Evolutionary conservation across 768 basidiomycete species (phyloP).

Genomic region (Termitomyces sp.): DNA sequence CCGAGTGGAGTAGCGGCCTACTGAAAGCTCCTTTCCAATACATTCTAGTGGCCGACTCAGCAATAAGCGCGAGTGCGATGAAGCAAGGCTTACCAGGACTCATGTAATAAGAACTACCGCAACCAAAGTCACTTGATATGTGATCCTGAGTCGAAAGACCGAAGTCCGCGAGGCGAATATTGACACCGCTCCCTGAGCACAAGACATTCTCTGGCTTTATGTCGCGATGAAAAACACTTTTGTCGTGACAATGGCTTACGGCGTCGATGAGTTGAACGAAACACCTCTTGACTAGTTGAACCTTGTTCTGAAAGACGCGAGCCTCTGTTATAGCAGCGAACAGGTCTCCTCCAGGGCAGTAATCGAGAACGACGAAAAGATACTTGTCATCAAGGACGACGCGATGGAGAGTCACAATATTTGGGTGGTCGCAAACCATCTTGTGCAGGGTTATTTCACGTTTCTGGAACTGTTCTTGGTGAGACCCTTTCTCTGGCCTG

Average conservation of each 20-base stretch:
- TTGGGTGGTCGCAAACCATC: constrained; percentile 45
- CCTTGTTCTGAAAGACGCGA: constrained; percentile 49
- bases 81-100: constrained; percentile 49
- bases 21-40: constrained; percentile 36
- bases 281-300: constrained; percentile 53
- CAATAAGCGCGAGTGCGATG: background rate
- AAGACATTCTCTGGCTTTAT: constrained; percentile 85
- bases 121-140: constrained; percentile 43
- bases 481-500: constrained; percentile 46
- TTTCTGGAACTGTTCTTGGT: constrained; percentile 51
- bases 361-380: constrained; percentile 64
- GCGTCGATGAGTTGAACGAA: constrained; percentile 82
- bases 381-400: constrained; percentile 53
- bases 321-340: constrained; percentile 62
- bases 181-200: constrained; percentile 43
- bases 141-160: constrained; percentile 53
- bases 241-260: constrained; percentile 65
- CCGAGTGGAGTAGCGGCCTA: constrained; percentile 47
- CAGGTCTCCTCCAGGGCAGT: constrained; percentile 58
- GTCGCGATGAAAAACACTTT: constrained; percentile 77
- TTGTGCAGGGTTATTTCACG: constrained; percentile 64
- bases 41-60: constrained; percentile 40
- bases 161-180: constrained; percentile 71
- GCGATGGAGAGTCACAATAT: constrained; percentile 65
- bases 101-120: constrained; percentile 63